These are phyloP conservation scores for Diaporthe sp. DNA, from an alignment of 2,329 filamentous ascomycete genomes.

Conservation along the genomic window DNA sequence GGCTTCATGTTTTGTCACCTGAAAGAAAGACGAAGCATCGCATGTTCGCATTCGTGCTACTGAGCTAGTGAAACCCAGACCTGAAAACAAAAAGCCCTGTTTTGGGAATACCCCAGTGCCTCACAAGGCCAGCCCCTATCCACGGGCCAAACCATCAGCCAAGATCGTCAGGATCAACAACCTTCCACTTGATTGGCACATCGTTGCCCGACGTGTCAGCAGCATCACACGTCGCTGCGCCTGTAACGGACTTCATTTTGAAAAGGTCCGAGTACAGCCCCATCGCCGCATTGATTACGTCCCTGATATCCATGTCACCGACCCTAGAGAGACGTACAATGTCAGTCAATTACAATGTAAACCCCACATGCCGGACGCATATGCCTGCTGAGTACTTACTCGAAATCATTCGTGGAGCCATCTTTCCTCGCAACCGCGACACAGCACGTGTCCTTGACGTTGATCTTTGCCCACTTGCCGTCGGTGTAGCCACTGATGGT, in stretches of 20 bases:
- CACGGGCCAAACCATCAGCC: background rate
- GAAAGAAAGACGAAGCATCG: background rate
- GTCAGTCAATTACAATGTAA: background rate
- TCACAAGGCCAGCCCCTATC: background rate
- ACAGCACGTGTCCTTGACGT: background rate
- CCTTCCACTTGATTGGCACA: slow-evolving; percentile 7
- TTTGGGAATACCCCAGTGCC: background rate
- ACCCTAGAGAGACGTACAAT: background rate
- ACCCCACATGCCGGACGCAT: too few species aligned
- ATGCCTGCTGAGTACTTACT: background rate
- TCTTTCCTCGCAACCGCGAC: background rate
- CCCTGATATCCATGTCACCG: slow-evolving; percentile 16
- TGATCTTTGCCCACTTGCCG: background rate
- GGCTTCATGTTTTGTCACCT: background rate
- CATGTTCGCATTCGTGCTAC: background rate
- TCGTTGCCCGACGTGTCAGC: background rate
- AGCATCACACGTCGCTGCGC: background rate
- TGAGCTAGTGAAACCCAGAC: background rate
- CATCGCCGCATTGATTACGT: background rate
- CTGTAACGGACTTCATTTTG: background rate
- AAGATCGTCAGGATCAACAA: slow-evolving; percentile 7
- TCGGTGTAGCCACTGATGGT: background rate
- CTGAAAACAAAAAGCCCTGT: background rate
- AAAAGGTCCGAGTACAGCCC: accelerated
- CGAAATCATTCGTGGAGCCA: background rate